phyloP scores from a whole-genome alignment of 805 yeast species.

The Sporopachydermia quercuum region DNA sequence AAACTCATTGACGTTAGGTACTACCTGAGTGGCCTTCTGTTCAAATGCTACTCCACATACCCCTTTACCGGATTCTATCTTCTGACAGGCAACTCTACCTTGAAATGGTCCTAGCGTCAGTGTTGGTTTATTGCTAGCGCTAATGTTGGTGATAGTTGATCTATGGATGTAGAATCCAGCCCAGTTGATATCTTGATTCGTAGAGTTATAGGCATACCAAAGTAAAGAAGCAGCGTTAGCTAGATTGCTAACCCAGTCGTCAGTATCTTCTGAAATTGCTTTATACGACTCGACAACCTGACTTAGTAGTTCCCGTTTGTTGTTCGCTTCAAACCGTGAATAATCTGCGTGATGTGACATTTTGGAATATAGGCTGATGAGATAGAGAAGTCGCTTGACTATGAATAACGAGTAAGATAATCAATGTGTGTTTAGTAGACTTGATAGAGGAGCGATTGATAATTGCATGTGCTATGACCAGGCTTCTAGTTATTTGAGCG shows the following conservation, averaged over 20 bases:
- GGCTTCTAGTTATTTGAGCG: too few species aligned
- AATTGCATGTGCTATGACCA: too few species aligned
- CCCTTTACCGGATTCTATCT: constrained; percentile 63
- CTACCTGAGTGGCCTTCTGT: constrained; percentile 48
- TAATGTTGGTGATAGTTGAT: constrained; percentile 17
- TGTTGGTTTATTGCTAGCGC: constrained; percentile 17
- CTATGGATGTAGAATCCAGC: constrained; percentile 72
- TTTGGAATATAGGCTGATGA: too few species aligned
- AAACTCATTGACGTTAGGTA: constrained; percentile 57
- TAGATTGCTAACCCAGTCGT: constrained; percentile 80
- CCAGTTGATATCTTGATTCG: constrained; percentile 61
- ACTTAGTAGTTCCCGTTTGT: constrained; percentile 41
- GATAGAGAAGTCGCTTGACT: too few species aligned
- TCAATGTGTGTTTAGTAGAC: too few species aligned
- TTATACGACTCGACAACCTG: constrained; percentile 43
- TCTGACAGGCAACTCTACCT: constrained; percentile 94
- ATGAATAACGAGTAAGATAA: too few species aligned
- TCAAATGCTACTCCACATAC: constrained; percentile 85
- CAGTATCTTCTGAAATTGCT: constrained; percentile 46
- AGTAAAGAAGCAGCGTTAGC: constrained; percentile 76
- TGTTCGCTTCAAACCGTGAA: constrained; percentile 30
- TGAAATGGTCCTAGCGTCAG: constrained; percentile 84
- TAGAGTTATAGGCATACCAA: constrained; percentile 74
- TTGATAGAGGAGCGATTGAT: too few species aligned
- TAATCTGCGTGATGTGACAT: constrained; percentile 72